Evolutionary conservation across 129 eudicot species (phyloP).

Genomic region (Silybum marianum): DNA sequence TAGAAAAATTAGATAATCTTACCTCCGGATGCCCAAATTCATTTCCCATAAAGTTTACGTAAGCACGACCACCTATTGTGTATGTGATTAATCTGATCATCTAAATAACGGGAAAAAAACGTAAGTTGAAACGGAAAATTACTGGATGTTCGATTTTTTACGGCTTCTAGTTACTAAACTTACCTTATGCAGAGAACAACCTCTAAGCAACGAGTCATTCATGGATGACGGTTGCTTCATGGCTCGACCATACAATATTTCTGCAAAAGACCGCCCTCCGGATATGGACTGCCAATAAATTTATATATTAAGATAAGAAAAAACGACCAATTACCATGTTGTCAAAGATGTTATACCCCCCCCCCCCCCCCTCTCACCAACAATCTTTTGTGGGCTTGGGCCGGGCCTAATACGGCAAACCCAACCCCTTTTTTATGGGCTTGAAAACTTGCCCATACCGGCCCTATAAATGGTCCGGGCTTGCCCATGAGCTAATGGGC

Average conservation of each 20-base stretch:
- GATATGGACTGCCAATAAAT: constrained; percentile 78
- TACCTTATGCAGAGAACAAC: constrained; percentile 88
- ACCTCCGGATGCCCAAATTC: constrained; percentile 98
- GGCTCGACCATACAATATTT: constrained; percentile 69
- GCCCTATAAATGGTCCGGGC: no score
- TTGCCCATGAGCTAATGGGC: no score
- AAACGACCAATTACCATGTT: not conserved
- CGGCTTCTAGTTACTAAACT: constrained; percentile 18
- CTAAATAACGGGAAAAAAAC: constrained; percentile 30
- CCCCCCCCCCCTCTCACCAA: no score
- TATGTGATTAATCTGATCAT: constrained; percentile 87
- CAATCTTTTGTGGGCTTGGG: no score
- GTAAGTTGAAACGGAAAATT: not conserved
- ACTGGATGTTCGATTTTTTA: not conserved
- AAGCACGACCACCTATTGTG: constrained; percentile 82
- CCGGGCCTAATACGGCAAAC: no score
- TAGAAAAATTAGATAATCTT: not conserved
- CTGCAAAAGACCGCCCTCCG: constrained; percentile 91
- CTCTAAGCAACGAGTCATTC: constrained; percentile 63
- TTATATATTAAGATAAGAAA: not conserved
- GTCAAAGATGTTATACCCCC: not conserved
- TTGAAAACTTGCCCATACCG: no score
- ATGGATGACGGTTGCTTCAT: constrained; percentile 39
- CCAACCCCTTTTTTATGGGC: no score
- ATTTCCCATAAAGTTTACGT: constrained; percentile 96